Base-by-base conservation (phyloP, 768 basidiomycete genomes). In the Trametes punicea region DNA sequence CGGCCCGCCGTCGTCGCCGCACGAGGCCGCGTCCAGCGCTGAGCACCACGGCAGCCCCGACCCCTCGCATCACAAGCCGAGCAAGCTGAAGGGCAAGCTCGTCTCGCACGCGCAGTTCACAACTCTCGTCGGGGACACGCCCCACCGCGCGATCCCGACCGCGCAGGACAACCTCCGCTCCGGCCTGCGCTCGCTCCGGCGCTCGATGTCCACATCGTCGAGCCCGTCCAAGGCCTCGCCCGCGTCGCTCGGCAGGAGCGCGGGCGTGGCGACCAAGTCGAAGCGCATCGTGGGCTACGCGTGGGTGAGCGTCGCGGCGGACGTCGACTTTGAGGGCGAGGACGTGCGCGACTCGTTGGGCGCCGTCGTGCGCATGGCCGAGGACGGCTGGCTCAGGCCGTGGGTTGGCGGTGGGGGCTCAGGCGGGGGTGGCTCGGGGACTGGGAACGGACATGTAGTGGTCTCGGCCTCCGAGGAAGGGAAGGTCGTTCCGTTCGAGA, bases 301-400 rank as follows among this genome's bases (percentile, higher is more conserved):
- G 18, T 93, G 90, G 90, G 81, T 93, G n/a, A 85, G 81, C 65
- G 73, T 84, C 34, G 82, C 83, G 31, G 87, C 88, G 57, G 91
- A 92, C 66, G 82, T 92, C 27, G 91, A 93, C 68, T 86, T 84
- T 78, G 88, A 92, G 64, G 91, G 91, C 25, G 79, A 83, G 54
- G 86, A 90, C 67, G 79, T 92, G 50, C 74, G 82, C 15, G 78
- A 82, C 48, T 73, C 78, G 30, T 65, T 82, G 2, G 73, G 66
- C 18, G 72, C 73, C 6, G 70, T 80, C 39, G 57, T 74, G 44
- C 66, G 64, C 23, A 65, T 78, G 65, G 74, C 75, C 2, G 67
- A 69, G 47, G 64, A 70, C 42, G 73, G 73, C 34, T 71, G 71
- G 20, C 66, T 81, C 15, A 66, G 76, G 50, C 80, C 80, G n/a